Evolutionary conservation across 495 filamentous ascomycete species (phyloP).

Genomic region (Talaromyces nanjingensis): DNA sequence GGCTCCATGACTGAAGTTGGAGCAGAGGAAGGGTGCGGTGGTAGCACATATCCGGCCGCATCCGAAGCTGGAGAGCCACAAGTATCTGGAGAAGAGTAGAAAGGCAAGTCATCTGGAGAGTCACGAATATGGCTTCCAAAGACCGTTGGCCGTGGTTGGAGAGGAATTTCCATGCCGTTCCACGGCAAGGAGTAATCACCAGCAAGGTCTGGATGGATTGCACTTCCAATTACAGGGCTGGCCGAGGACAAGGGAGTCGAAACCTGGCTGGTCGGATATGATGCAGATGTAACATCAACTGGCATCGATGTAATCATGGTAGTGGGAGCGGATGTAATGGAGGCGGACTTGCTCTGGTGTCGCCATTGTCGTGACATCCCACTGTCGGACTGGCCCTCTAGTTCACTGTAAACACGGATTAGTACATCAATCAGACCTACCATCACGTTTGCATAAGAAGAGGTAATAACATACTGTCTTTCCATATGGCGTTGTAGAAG

Average conservation of each 20-base stretch:
- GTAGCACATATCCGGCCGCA: slow-evolving; percentile 25
- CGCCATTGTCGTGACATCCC: slow-evolving; percentile 22
- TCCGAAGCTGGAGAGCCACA: slow-evolving; percentile 39
- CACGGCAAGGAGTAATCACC: slow-evolving; percentile 32
- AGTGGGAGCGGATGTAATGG: slow-evolving; percentile 19
- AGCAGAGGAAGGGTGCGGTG: slow-evolving; percentile 30
- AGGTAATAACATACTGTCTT: slow-evolving; percentile 28
- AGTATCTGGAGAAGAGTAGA: slow-evolving; percentile 38
- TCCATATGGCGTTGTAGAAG: slow-evolving; percentile 72
- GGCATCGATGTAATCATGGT: slow-evolving; percentile 23
- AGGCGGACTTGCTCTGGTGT: slow-evolving; percentile 17
- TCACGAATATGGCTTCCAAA: slow-evolving; percentile 33
- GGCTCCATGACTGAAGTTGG: slow-evolving; percentile 28
- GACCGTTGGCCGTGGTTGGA: slow-evolving; percentile 27
- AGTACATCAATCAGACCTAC: not conserved
- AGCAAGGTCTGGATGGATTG: slow-evolving; percentile 35
- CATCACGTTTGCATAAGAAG: not conserved
- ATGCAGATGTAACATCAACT: slow-evolving; percentile 17
- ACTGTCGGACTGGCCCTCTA: slow-evolving; percentile 33
- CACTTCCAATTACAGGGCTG: slow-evolving; percentile 31
- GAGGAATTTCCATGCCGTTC: slow-evolving; percentile 30
- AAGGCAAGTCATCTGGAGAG: slow-evolving; percentile 31
- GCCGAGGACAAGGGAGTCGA: slow-evolving; percentile 38
- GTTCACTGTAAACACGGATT: slow-evolving; percentile 20
- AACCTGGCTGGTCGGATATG: slow-evolving; percentile 24